These are phyloP conservation scores for Hirsutella thompsonii DNA, from an alignment of 2,329 filamentous ascomycete species.

Conservation along the genomic window DNA sequence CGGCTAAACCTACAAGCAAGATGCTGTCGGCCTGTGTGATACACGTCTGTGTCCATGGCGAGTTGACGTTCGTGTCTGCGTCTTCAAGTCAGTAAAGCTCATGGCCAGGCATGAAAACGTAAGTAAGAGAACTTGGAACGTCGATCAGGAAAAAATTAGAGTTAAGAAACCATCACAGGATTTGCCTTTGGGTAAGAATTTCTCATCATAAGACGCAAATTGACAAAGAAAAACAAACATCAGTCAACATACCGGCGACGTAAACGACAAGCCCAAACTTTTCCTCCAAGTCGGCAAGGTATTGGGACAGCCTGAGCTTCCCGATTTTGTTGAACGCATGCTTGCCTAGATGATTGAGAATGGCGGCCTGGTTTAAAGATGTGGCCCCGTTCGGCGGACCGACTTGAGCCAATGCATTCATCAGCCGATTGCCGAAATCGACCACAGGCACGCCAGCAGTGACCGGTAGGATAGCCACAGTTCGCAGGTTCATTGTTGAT, in stretches of 20 bases:
- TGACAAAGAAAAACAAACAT: background rate
- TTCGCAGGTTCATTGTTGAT: conserved; percentile 83
- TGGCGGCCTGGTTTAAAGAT: conserved; percentile 83
- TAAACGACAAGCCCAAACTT: conserved; percentile 94
- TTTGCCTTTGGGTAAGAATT: conserved; percentile 34
- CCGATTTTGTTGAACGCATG: conserved; percentile 97
- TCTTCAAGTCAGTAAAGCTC: conserved; percentile 14
- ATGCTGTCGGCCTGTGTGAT: conserved; percentile 96
- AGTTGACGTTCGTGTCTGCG: conserved; percentile 85
- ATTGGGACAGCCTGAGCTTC: conserved; percentile 89
- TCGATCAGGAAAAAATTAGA: conserved; percentile 57
- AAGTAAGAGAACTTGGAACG: conserved; percentile 4
- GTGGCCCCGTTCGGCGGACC: conserved; percentile 83
- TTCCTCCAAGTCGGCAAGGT: conserved; percentile 91
- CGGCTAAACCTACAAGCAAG: conserved; percentile 78
- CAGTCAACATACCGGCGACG: conserved; percentile 53
- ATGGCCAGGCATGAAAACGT: background rate
- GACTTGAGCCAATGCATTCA: conserved; percentile 80
- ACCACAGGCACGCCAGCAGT: conserved; percentile 86
- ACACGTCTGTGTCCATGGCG: conserved; percentile 96
- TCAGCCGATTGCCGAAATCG: conserved; percentile 81
- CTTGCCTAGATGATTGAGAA: conserved; percentile 85
- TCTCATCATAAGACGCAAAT: conserved; percentile 33
- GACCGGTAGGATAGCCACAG: conserved; percentile 83
- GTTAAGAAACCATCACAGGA: conserved; percentile 43